A percentile compares a stretch with the other conserved stretches of the same genome.
Evolutionary conservation across 805 yeast genomes (phyloP).

Genomic region (Blastobotrys terrestris): DNA sequence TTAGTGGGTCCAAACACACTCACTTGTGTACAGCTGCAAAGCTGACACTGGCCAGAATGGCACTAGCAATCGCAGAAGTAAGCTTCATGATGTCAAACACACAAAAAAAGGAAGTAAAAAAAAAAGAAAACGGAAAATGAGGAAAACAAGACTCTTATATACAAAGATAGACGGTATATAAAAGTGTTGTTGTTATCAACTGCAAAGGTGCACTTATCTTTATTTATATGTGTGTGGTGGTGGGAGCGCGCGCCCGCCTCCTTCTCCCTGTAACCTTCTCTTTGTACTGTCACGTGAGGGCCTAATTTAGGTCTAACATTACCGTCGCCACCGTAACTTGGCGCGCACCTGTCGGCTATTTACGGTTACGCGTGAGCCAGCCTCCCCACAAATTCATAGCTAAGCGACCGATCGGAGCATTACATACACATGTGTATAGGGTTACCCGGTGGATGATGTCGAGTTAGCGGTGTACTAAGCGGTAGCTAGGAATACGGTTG

Average conservation of each 20-base stretch:
- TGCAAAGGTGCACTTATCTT: neutral
- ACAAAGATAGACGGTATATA: neutral
- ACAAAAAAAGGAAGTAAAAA: too few species aligned
- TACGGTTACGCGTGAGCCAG: neutral
- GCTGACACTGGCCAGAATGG: constrained; percentile 15
- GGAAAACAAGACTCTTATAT: neutral
- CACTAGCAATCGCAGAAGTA: constrained; percentile 15
- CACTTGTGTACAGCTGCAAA: constrained; percentile 31
- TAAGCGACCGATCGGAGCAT: neutral
- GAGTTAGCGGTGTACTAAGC: too few species aligned
- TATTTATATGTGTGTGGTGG: neutral
- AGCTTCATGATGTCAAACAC: constrained; percentile 24
- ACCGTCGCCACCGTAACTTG: too few species aligned
- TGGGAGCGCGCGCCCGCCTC: too few species aligned
- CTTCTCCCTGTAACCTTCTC: neutral
- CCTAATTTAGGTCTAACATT: too few species aligned
- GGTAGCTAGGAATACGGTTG: too few species aligned
- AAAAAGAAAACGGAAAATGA: neutral
- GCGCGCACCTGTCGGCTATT: neutral
- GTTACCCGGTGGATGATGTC: too few species aligned
- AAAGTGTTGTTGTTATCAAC: neutral
- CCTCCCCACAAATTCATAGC: neutral
- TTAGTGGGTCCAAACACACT: constrained; percentile 9
- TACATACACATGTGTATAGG: too few species aligned
- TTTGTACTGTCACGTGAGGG: neutral